Evolutionary conservation across 2,329 filamentous ascomycete species (phyloP), one percentile per base, ranked within the genome.

Genomic region (Bipolaris zeicola): DNA sequence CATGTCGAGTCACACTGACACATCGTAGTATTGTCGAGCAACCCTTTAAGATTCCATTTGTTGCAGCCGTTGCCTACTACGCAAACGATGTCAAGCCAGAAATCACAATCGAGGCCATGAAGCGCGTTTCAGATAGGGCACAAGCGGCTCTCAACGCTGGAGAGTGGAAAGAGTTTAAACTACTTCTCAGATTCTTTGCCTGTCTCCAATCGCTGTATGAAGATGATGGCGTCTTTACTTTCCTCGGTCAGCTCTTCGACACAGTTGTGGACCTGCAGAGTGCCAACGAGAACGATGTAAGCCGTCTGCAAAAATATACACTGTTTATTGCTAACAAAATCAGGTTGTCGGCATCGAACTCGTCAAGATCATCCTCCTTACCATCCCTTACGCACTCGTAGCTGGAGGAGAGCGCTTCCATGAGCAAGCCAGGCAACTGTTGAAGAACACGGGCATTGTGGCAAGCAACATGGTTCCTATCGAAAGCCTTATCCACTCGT

Each of bases 41-140:
- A 78, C 95, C 95, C 1, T 89, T 99, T 76, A 98, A 98, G 82
- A 96, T 92, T n/a, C 94, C 95, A 0, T 98, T 97, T 73, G 84
- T 96, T 36, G 92, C 93, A 8, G 91, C 90, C 18, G 88, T 94
- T 13, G 84, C 96, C 41, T 83, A 96, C 55, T 85, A 92, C 54
- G 85, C 88, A 63, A 97, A 98, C 78, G 85, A 86, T 24, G 79
- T 90, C 67, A 92, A 91, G 71, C 82, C 89, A 4, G 90, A 95
- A 64, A 82, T 96, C 34, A 85, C 89, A 31, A 82, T 83, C 36
- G 86, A 92, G 62, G 81, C 96, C 18, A 81, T 98, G 64, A 82
- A 79, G 49, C 86, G 85, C 64, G 80, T 88, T 41, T 83, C 83
- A 1, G 79, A 81, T 34, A 81, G 83, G 48, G 79, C 89, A 31